Base-by-base conservation (phyloP, 1,284 basidiomycete species). In the Tilletia indica region DNA sequence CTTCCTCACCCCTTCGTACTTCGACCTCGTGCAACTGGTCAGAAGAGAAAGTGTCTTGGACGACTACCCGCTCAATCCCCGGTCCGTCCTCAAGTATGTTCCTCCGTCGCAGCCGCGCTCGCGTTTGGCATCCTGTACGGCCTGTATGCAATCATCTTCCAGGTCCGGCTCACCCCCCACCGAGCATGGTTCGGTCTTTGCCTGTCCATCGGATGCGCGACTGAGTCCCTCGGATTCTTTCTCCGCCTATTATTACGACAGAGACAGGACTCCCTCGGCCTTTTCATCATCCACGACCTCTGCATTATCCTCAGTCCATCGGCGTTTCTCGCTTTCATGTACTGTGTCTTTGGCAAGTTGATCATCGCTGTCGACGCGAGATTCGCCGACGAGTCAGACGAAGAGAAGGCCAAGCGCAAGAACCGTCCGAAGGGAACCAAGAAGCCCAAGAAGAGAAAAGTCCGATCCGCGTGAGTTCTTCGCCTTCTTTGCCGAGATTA, bases 281-380 rank as follows among this genome's bases (percentile, higher is more conserved):
- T 61, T 9, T 61, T 61, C 58, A 61, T 61, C 21, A 31, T 61
- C 19, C 58, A 61, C 34, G 58, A 61, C 34, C 34, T 61, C 19
- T 61, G 58, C 34, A 61, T 61, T 31, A 61, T 61, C 58, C 58
- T 61, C 21, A 34, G 25, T 14, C 58, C 58, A 5, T 61, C 58
- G 14, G 14, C 25, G 1, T 61, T 61, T 8, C 58, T 61, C 58
- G 58, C 58, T 9, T 61, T 61, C 25, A 61, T 61, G 58, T 61
- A 61, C 58, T 61, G 58, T 31, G 4, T 61, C 58, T 61, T 61
- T 36, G 58, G 58, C 58, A 61, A 61, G 34, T 2, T 61, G 58
- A 61, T 61, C 58, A 61, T 61, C 58, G 58, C 58, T 25, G 58
- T 61, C 14, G 58, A 61, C 58, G 58, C 58, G 2, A 19, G 58